Percentiles rank a stretch among this genome's conserved stretches.
Evolutionary conservation across 2,329 filamentous ascomycete genomes (phyloP).

Genomic region (Epicoccum sorghinum): DNA sequence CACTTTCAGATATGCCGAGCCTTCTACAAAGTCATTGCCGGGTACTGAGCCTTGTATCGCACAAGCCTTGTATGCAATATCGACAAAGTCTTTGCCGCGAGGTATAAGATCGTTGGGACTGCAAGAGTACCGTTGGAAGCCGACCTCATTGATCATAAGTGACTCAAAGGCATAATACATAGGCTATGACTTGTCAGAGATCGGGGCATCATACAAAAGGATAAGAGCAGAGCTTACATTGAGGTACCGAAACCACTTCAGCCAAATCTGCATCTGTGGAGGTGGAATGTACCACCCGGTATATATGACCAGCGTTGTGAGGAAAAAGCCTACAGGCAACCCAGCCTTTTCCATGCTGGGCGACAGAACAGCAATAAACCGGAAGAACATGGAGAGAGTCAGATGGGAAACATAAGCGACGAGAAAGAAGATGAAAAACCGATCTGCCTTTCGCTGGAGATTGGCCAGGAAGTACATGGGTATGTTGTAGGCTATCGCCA

Average conservation of each 20-base stretch:
- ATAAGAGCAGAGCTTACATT: constrained; percentile 73
- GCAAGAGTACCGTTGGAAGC: constrained; percentile 34
- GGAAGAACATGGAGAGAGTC: constrained; percentile 82
- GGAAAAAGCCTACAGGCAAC: constrained; percentile 61
- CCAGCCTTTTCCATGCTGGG: constrained; percentile 61
- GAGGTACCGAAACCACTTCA: constrained; percentile 48
- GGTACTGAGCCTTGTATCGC: constrained; percentile 62
- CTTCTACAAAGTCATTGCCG: constrained; percentile 58
- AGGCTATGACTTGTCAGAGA: constrained; percentile 61
- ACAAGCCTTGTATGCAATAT: constrained; percentile 54
- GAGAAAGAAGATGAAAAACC: constrained; percentile 83
- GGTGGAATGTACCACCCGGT: constrained; percentile 66
- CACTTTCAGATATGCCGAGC: constrained; percentile 63
- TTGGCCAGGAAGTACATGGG: constrained; percentile 88
- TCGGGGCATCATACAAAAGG: not conserved
- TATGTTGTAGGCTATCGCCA: constrained; percentile 69
- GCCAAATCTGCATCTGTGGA: constrained; percentile 59
- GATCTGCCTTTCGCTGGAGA: constrained; percentile 70
- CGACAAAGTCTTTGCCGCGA: constrained; percentile 18
- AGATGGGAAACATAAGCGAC: constrained; percentile 72
- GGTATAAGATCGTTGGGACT: constrained; percentile 26
- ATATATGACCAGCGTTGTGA: constrained; percentile 64
- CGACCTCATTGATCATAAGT: constrained; percentile 75
- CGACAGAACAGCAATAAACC: constrained; percentile 74
- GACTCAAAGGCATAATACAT: constrained; percentile 79